Evolutionary conservation across 2,329 filamentous ascomycete species (phyloP).

Genomic region (Aspergillus udagawae): DNA sequence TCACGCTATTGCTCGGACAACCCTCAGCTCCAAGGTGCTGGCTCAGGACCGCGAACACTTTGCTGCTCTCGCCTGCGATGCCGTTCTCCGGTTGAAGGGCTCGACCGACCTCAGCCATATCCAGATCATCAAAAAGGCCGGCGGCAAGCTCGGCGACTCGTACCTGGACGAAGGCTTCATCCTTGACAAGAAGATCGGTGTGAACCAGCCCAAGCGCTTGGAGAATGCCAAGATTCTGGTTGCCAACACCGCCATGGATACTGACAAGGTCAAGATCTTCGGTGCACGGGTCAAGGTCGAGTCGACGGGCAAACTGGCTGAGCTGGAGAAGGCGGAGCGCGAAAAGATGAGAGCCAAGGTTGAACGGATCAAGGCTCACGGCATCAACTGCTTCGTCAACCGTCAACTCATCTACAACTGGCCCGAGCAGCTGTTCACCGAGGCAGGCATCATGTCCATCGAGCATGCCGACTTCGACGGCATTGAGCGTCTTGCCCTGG

Average conservation of each 20-base stretch:
- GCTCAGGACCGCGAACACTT: slow-evolving; percentile 93
- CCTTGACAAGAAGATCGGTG: slow-evolving; percentile 97
- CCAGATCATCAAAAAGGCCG: slow-evolving; percentile 99
- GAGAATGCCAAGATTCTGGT: slow-evolving; percentile 98
- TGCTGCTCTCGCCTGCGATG: slow-evolving; percentile 81
- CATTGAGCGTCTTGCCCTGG: slow-evolving; percentile 88
- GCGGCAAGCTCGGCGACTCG: slow-evolving; percentile 94
- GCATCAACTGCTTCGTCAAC: slow-evolving; percentile 99
- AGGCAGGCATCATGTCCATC: slow-evolving; percentile 96
- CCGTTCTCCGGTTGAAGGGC: slow-evolving; percentile 81
- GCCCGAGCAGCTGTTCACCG: slow-evolving; percentile 97
- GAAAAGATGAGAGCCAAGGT: slow-evolving; percentile 99
- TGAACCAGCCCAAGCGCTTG: slow-evolving; percentile 95
- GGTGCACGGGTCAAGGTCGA: slow-evolving; percentile 95
- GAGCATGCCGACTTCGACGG: slow-evolving; percentile 99
- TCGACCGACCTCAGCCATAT: slow-evolving; percentile 95
- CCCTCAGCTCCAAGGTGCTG: slow-evolving; percentile 94
- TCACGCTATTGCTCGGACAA: slow-evolving; percentile 85
- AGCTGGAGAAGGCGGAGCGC: slow-evolving; percentile 94
- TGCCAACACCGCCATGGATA: slow-evolving; percentile 98
- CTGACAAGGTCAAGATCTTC: slow-evolving; percentile 99
- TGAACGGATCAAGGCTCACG: slow-evolving; percentile 96
- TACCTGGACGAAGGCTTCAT: slow-evolving; percentile 99
- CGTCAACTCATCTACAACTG: slow-evolving; percentile 99
- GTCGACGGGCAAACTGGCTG: slow-evolving; percentile 94